Evolutionary conservation across 495 filamentous ascomycete species (phyloP).

Genomic region (Astrocystis sublimbata): DNA sequence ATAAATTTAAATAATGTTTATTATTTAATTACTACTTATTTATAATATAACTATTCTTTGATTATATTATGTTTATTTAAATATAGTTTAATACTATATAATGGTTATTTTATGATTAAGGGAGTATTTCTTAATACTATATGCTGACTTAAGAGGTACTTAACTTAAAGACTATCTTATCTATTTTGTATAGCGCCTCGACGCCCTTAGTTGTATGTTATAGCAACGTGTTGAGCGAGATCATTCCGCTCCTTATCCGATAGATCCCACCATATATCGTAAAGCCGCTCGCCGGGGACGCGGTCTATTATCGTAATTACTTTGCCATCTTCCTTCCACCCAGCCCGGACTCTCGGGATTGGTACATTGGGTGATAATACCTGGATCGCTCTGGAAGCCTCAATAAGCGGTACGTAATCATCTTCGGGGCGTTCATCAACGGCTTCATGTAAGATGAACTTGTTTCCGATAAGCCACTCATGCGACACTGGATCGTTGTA

Average conservation of each 20-base stretch:
- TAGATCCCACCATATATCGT: conserved; percentile 32
- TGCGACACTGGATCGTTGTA: conserved; percentile 29
- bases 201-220: no score
- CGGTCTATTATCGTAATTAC: conserved; percentile 26
- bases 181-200: no score
- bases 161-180: no score
- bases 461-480: conserved; percentile 28
- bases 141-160: no score
- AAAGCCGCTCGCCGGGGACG: conserved; percentile 22
- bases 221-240: conserved; percentile 25
- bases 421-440: conserved; percentile 21
- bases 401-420: conserved; percentile 17
- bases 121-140: no score
- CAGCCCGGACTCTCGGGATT: conserved; percentile 24
- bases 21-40: no score
- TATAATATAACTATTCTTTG: no score
- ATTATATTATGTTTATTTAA: no score
- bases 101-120: no score
- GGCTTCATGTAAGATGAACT: conserved; percentile 26
- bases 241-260: conserved; percentile 12
- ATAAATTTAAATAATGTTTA: no score
- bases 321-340: conserved; percentile 29
- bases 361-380: conserved; percentile 20
- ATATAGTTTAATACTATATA: no score
- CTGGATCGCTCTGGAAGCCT: conserved; percentile 16